Evolutionary conservation across 208 protist species (phyloP), one percentile per base, ranked within the genome.

Genomic region (Trypanosoma boissoni): DNA sequence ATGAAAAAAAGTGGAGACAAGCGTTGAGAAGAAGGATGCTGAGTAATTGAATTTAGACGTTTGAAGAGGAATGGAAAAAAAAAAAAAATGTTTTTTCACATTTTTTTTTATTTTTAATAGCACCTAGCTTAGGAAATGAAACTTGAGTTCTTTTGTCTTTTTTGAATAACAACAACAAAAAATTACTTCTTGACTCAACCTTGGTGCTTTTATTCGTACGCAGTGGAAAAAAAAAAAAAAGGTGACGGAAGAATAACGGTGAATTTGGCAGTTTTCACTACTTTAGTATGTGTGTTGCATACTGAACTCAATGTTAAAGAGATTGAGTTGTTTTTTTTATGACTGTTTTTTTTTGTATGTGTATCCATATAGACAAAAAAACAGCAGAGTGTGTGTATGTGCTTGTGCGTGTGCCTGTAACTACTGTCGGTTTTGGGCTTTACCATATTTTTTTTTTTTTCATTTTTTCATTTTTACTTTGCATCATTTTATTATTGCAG

Each of bases 401-500:
- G 12, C 7, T 23, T 21, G 32, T 9, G 42, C 32, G 18, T 32
- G 3, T 52, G 12, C 42, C 7, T 18, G 32, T 36, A 18, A 34
- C 18, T 42, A 29, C 7, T 8, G 16, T 14, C 9, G 32, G 8
- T 24, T 53, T 46, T 20, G 31, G 20, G 45, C 31, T 18, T 61
- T 9, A 20, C 10, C 41, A 7, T 53, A 34, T 37, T 14, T 63
- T 16, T 53, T 48, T 66, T 18, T 67, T 51, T 9, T 26, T 46
- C 36, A 20, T 18, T 41, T 49, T 45, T 49, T 53, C 23, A 36
- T 62, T 62, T 65, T 61, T 50, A 28, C 14, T 60, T 32, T 12
- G n/a, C n/a, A n/a, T n/a, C n/a, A n/a, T n/a, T n/a, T n/a, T n/a
- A n/a, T n/a, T n/a, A n/a, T n/a, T n/a, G n/a, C n/a, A n/a, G n/a